These are phyloP conservation scores for Aspergillus avenaceus DNA, from an alignment of 495 filamentous ascomycete species.

Conservation along the genomic window DNA sequence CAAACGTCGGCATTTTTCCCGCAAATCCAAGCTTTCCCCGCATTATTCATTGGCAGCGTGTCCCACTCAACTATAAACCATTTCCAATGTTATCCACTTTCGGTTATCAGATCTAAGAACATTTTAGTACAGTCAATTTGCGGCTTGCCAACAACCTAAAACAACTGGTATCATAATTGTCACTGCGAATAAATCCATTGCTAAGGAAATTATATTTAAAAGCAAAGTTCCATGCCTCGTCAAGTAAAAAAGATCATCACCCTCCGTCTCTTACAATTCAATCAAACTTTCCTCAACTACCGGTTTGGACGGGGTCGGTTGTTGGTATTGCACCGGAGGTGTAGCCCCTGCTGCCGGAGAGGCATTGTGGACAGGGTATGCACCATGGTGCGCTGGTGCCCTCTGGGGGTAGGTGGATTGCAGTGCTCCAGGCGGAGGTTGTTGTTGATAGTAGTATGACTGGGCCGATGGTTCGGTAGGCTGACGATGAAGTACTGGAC, in stretches of 20 bases:
- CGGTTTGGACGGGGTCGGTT: constrained; percentile 46
- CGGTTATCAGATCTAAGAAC: too few species aligned
- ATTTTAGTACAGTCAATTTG: constrained; percentile 19
- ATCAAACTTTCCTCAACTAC: constrained; percentile 86
- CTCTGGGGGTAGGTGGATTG: constrained; percentile 36
- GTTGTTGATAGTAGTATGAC: constrained; percentile 39
- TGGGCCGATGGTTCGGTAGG: constrained; percentile 25
- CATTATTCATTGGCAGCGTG: too few species aligned
- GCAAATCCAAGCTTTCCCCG: background rate
- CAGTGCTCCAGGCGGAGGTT: constrained; percentile 41
- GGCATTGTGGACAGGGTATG: constrained; percentile 41
- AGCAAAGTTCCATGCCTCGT: background rate
- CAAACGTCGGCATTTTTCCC: background rate
- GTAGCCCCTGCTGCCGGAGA: constrained; percentile 38
- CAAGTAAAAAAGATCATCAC: background rate
- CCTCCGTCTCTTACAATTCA: constrained; percentile 47
- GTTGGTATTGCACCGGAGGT: constrained; percentile 50
- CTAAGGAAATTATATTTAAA: constrained; percentile 2
- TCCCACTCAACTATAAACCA: too few species aligned
- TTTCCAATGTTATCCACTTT: too few species aligned
- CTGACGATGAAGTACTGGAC: constrained; percentile 22
- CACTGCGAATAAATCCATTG: constrained; percentile 6
- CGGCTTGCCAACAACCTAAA: constrained; percentile 15
- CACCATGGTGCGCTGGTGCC: constrained; percentile 30
- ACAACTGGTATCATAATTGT: constrained; percentile 25